Conservation (phyloP, 1,139 yeast genomes). For the Saccharomyces hybrid region DNA sequence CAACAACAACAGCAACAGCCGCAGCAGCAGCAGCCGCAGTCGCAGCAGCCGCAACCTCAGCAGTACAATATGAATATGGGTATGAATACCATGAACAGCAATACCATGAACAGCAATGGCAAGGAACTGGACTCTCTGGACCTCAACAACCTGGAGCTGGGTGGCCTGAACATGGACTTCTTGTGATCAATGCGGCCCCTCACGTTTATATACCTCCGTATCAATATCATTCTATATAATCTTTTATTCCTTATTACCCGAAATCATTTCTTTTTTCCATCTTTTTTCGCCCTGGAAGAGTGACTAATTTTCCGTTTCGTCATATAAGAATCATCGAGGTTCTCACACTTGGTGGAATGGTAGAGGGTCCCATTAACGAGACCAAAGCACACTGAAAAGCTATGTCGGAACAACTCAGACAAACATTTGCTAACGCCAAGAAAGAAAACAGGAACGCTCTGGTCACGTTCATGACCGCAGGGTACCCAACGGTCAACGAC, state of each 20-base stretch:
- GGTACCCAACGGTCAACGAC: conserved; percentile 80
- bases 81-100: conserved; percentile 4
- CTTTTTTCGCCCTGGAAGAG: not conserved
- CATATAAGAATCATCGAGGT: not conserved
- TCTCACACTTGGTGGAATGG: not conserved
- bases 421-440: conserved; percentile 65
- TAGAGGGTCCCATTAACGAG: not conserved
- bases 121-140: conserved; percentile 29
- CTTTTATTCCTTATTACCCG: not conserved
- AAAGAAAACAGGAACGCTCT: conserved; percentile 76
- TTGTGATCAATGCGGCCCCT: conserved; percentile 8
- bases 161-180: conserved; percentile 29
- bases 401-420: conserved; percentile 63
- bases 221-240: conserved; percentile 2
- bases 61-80: conserved; percentile 4
- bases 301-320: not conserved
- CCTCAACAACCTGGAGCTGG: conserved; percentile 25
- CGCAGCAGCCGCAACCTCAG: conserved; percentile 25
- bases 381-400: not conserved
- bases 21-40: not conserved
- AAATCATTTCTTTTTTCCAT: not conserved
- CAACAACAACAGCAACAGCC: conserved; percentile 5
- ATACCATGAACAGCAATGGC: conserved; percentile 3
- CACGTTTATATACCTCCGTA: not conserved
- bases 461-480: conserved; percentile 90